These are phyloP conservation scores for Aspergillus biplanus DNA, from an alignment of 495 filamentous ascomycete species.

Conservation along the genomic window DNA sequence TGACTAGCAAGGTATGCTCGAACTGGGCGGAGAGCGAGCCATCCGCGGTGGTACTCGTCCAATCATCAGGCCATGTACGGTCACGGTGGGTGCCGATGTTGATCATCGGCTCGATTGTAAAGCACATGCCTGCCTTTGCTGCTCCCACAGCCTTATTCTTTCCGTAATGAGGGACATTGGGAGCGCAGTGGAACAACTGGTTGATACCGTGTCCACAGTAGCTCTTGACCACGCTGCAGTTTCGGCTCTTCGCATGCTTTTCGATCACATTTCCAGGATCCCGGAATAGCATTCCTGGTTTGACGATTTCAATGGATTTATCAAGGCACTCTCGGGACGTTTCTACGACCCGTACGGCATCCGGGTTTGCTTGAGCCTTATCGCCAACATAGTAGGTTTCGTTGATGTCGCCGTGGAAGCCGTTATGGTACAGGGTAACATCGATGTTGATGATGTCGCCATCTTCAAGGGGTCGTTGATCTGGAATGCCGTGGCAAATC, in stretches of 20 bases:
- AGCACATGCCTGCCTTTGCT: constrained; percentile 88
- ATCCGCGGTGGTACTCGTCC: constrained; percentile 84
- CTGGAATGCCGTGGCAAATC: constrained; percentile 93
- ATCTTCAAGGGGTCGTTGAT: constrained; percentile 74
- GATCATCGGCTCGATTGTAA: constrained; percentile 94
- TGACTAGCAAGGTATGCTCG: constrained; percentile 94
- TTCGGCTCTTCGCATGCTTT: constrained; percentile 76
- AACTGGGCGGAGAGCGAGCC: constrained; percentile 86
- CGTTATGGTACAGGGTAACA: constrained; percentile 83
- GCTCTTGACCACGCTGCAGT: constrained; percentile 84
- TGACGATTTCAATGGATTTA: constrained; percentile 82
- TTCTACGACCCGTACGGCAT: constrained; percentile 84
- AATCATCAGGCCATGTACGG: constrained; percentile 88
- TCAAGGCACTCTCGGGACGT: constrained; percentile 78
- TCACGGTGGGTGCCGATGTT: constrained; percentile 79
- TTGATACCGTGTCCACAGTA: constrained; percentile 92
- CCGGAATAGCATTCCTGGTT: constrained; percentile 83
- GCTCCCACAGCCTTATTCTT: constrained; percentile 90
- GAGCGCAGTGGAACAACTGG: constrained; percentile 79
- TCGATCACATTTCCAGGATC: constrained; percentile 85
- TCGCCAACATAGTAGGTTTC: constrained; percentile 92
- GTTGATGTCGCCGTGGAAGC: constrained; percentile 88
- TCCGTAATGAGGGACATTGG: constrained; percentile 85
- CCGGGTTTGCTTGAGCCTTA: constrained; percentile 70
- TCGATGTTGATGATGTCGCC: constrained; percentile 92